Conservation (phyloP, 345 rosid genomes). For the Trapa bicornis region DNA sequence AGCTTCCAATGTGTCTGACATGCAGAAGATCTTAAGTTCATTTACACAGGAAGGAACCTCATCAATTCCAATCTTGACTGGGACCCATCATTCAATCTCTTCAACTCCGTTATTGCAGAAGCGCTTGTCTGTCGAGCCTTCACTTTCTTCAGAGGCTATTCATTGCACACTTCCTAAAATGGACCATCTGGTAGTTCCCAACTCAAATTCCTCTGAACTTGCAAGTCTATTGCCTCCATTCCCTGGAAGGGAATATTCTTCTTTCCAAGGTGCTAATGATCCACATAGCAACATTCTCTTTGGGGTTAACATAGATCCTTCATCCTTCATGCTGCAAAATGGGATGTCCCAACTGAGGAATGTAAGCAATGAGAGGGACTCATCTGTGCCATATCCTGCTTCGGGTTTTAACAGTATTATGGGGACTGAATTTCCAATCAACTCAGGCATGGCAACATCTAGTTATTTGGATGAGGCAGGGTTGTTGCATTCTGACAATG, state of each 20-base stretch:
- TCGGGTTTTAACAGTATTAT: conserved; percentile 21
- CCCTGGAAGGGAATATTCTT: conserved; percentile 32
- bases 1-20: conserved; percentile 19
- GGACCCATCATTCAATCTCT: conserved; percentile 16
- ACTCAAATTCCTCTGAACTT: conserved; percentile 23
- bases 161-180: conserved; percentile 21
- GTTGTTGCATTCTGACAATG: conserved; percentile 35
- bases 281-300: conserved; percentile 32
- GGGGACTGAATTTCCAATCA: conserved; percentile 26
- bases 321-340: conserved; percentile 33
- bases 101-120: conserved; percentile 18
- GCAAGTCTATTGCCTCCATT: conserved; percentile 28
- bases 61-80: conserved; percentile 18
- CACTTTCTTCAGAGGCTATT: conserved; percentile 15
- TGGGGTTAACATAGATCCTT: conserved; percentile 35
- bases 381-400: conserved; percentile 22
- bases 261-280: conserved; percentile 26
- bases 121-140: conserved; percentile 19
- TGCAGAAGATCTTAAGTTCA: conserved; percentile 24
- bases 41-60: conserved; percentile 23
- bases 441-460: conserved; percentile 35
- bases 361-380: conserved; percentile 23
- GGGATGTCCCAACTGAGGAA: conserved; percentile 27
- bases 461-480: conserved; percentile 45
- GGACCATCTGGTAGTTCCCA: conserved; percentile 24